Conservation (phyloP, 1,284 basidiomycete species). For the Ceratobasidium sp. region DNA sequence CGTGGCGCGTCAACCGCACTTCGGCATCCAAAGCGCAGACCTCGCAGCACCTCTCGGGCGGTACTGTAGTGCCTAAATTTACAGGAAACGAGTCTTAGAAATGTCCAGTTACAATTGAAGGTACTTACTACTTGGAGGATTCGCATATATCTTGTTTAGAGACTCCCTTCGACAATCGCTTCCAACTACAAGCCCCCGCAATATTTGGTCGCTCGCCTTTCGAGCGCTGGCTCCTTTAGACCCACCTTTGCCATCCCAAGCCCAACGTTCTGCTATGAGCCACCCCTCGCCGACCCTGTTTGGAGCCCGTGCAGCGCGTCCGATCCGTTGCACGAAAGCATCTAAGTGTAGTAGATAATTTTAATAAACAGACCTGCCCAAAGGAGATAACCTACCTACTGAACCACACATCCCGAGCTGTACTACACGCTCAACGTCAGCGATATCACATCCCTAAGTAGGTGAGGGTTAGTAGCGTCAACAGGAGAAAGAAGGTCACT, state of each 20-base stretch:
- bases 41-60: constrained; percentile 15
- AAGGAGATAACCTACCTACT: constrained; percentile 6
- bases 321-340: constrained; percentile 24
- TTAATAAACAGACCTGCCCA: not conserved
- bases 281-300: constrained; percentile 3
- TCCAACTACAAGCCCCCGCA: not conserved
- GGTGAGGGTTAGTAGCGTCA: not conserved
- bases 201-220: not conserved
- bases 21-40: not conserved
- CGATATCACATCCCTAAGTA: constrained; percentile 6
- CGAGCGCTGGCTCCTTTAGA: not conserved
- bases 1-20: not conserved
- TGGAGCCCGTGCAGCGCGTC: not conserved
- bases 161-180: not conserved
- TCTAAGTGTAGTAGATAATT: not conserved
- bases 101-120: too few species aligned
- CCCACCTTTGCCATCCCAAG: not conserved
- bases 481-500: not conserved
- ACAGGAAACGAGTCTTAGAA: too few species aligned
- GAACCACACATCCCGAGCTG: not conserved
- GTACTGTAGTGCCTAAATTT: too few species aligned
- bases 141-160: not conserved
- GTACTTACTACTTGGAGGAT: constrained; percentile 1
- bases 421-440: not conserved
- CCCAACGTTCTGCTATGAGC: constrained; percentile 12